Evolutionary conservation across 169 alveolate species (phyloP).

Genomic region (Eimeria acervulina): DNA sequence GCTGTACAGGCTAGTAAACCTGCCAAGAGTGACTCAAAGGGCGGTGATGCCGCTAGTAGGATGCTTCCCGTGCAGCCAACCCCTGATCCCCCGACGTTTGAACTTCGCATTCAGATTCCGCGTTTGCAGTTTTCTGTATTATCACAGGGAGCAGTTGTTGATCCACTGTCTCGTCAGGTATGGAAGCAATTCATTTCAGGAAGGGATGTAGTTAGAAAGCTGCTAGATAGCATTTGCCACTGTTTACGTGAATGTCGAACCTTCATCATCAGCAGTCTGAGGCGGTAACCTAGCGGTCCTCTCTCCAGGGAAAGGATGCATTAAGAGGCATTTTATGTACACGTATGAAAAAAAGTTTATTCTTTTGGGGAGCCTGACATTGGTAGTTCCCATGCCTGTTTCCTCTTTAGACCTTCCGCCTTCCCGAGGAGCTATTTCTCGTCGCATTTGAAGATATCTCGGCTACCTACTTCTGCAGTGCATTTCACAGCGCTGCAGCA

Average conservation of each 20-base stretch:
- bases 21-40: not conserved
- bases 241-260: not conserved
- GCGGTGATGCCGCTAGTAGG: not conserved
- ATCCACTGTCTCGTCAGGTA: conserved; percentile 71
- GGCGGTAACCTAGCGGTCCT: no score
- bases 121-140: conserved; percentile 55
- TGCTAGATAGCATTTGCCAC: not conserved
- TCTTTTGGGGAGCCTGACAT: not conserved
- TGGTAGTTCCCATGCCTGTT: not conserved
- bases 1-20: not conserved
- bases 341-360: not conserved
- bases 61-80: conserved; percentile 40
- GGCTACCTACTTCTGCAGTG: conserved; percentile 28
- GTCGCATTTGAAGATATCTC: conserved; percentile 46
- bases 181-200: not conserved
- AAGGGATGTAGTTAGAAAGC: not conserved
- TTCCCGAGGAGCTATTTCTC: conserved; percentile 70
- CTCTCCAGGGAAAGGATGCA: not conserved
- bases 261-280: no score
- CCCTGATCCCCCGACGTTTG: conserved; percentile 55
- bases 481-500: conserved; percentile 62
- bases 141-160: conserved; percentile 39
- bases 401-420: conserved; percentile 49
- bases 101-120: conserved; percentile 45
- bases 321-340: not conserved